Conservation (phyloP, 2,329 filamentous ascomycete genomes). For the Mycosphaerella arachidis region DNA sequence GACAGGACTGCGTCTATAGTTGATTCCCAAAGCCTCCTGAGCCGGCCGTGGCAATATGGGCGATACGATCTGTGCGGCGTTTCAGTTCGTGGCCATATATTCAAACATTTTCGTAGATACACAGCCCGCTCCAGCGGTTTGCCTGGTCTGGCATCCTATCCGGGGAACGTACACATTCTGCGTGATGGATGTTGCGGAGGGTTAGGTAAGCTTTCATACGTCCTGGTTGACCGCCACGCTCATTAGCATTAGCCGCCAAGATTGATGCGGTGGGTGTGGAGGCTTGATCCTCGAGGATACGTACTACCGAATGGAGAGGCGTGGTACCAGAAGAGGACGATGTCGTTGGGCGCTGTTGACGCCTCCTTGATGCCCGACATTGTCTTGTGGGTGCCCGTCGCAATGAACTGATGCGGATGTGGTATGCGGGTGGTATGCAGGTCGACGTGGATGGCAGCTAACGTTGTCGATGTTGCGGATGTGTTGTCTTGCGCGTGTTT, state of each 20-base stretch:
- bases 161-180: slow-evolving; percentile 57
- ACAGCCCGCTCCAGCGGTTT: not conserved
- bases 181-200: slow-evolving; percentile 61
- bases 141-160: not conserved
- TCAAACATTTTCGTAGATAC: not conserved
- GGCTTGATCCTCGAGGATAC: not conserved
- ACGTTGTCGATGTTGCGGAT: not conserved
- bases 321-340: slow-evolving; percentile 7
- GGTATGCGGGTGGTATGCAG: not conserved
- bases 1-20: slow-evolving; percentile 66
- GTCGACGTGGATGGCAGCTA: not conserved
- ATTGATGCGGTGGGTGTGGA: not conserved
- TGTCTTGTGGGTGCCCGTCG: not conserved
- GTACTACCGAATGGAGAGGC: slow-evolving; percentile 6
- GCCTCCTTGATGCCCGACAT: slow-evolving; percentile 2
- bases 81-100: slow-evolving; percentile 5
- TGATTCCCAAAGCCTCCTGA: slow-evolving; percentile 55
- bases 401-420: not conserved
- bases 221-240: slow-evolving; percentile 33
- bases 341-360: slow-evolving; percentile 2
- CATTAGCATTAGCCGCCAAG: not conserved
- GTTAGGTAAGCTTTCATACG: slow-evolving; percentile 64
- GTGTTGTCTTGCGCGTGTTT: not conserved
- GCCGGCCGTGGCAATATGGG: slow-evolving; percentile 62
- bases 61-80: slow-evolving; percentile 53